Evolutionary conservation across 1,284 basidiomycete genomes (phyloP).

Genomic region (Trametes versicolor): DNA sequence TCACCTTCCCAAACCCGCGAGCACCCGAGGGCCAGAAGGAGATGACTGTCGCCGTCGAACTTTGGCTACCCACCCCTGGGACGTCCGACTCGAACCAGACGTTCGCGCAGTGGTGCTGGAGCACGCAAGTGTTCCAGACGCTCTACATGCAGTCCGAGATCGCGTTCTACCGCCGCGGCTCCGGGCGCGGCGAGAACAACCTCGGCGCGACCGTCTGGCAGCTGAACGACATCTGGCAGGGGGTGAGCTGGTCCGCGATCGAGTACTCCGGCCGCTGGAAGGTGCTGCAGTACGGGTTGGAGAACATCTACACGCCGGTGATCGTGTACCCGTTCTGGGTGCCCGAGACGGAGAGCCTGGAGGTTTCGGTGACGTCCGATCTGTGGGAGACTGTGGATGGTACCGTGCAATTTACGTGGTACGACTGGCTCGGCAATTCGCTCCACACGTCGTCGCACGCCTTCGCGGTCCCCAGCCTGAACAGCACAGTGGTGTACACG

Average conservation of each 20-base stretch:
- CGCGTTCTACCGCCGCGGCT: conserved; percentile 67
- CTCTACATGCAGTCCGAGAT: conserved; percentile 70
- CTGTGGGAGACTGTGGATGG: conserved; percentile 59
- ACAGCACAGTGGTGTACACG: conserved; percentile 57
- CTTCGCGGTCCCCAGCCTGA: conserved; percentile 60
- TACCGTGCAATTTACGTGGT: conserved; percentile 63
- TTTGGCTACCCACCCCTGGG: conserved; percentile 59
- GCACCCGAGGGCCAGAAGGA: conserved; percentile 62
- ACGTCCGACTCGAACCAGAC: conserved; percentile 62
- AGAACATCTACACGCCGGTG: conserved; percentile 57
- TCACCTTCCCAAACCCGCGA: conserved; percentile 67
- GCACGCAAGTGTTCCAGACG: conserved; percentile 65
- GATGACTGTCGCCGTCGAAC: conserved; percentile 60
- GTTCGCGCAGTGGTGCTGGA: conserved; percentile 69
- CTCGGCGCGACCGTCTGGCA: conserved; percentile 71
- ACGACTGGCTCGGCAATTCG: conserved; percentile 60
- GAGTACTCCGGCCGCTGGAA: conserved; percentile 74
- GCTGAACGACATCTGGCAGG: conserved; percentile 76
- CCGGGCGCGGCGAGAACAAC: conserved; percentile 65
- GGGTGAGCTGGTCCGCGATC: conserved; percentile 65
- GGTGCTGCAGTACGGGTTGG: conserved; percentile 62
- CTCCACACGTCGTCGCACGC: conserved; percentile 49
- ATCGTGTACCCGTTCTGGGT: conserved; percentile 65
- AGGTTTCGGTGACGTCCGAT: conserved; percentile 62
- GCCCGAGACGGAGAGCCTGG: conserved; percentile 55